phyloP scores from a whole-genome alignment of 495 filamentous ascomycete species.

The Neurospora terricola region DNA sequence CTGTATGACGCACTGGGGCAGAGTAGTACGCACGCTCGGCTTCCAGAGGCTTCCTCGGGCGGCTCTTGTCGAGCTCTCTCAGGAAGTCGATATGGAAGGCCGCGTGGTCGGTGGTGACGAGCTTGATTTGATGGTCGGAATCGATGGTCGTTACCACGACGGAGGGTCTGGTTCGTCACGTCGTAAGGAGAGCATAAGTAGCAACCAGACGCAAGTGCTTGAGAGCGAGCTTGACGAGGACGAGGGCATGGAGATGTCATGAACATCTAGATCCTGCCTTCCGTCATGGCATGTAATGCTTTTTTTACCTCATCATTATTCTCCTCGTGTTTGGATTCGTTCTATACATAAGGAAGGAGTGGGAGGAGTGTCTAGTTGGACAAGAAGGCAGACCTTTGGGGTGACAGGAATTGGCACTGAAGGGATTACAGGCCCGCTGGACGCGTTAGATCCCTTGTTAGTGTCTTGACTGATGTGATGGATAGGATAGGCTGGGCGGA shows the following conservation, averaged over 20 bases:
- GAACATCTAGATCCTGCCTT: background rate
- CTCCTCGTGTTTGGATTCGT: background rate
- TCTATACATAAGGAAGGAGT: background rate
- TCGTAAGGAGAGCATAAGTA: constrained; percentile 48
- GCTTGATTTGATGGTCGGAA: constrained; percentile 60
- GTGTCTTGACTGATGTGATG: background rate
- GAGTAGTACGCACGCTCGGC: constrained; percentile 77
- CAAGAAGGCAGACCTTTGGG: background rate
- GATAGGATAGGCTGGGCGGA: background rate
- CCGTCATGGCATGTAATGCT: background rate
- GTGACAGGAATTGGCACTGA: background rate
- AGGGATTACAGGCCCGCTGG: background rate
- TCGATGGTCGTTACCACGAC: constrained; percentile 44
- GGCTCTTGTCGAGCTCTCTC: constrained; percentile 80
- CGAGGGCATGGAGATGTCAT: constrained; percentile 47
- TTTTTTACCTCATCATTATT: background rate
- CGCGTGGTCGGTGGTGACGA: constrained; percentile 76
- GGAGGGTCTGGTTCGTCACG: constrained; percentile 43
- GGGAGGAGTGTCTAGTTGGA: background rate
- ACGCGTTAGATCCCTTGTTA: background rate
- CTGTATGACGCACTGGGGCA: constrained; percentile 88
- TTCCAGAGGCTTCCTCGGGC: constrained; percentile 70
- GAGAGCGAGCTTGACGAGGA: constrained; percentile 63
- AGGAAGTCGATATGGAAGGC: constrained; percentile 85
- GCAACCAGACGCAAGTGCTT: constrained; percentile 44